Evolutionary conservation across 768 basidiomycete genomes (phyloP).

Genomic region (Agaricus sinodeliciosus): DNA sequence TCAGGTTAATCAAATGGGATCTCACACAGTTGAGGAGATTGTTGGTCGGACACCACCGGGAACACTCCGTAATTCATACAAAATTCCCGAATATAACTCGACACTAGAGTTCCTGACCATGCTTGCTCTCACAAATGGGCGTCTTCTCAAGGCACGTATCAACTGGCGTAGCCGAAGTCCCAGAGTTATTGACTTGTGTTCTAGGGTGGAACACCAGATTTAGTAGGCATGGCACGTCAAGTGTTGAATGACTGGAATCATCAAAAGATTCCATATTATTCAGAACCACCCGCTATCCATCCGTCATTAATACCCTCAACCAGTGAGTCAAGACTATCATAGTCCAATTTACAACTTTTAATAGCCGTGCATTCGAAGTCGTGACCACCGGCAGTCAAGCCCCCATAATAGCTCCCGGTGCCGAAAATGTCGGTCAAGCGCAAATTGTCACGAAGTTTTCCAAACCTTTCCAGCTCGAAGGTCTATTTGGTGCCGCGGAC

Average conservation of each 20-base stretch:
- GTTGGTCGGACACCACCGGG: constrained; percentile 59
- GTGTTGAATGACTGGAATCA: constrained; percentile 92
- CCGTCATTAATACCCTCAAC: constrained; percentile 65
- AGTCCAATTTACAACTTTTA: background rate
- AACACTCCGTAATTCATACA: constrained; percentile 81
- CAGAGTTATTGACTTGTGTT: background rate
- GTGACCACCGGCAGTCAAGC: constrained; percentile 15
- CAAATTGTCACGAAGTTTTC: constrained; percentile 68
- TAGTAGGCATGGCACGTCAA: constrained; percentile 74
- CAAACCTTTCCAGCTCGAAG: constrained; percentile 75
- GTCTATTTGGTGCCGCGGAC: constrained; percentile 75
- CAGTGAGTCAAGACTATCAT: constrained; percentile 19
- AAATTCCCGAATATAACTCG: constrained; percentile 65
- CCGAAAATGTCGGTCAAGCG: constrained; percentile 75
- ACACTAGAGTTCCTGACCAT: constrained; percentile 86
- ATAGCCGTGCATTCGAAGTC: background rate
- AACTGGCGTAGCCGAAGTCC: background rate
- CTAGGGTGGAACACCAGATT: constrained; percentile 87
- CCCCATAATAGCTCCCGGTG: constrained; percentile 54
- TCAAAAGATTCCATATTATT: constrained; percentile 90
- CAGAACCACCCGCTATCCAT: constrained; percentile 70
- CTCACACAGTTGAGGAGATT: constrained; percentile 74
- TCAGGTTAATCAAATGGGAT: background rate
- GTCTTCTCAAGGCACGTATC: constrained; percentile 65
- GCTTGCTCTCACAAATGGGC: constrained; percentile 77